These are phyloP conservation scores for Amanita molliuscula DNA, from an alignment of 768 basidiomycete genomes.

Conservation along the genomic window DNA sequence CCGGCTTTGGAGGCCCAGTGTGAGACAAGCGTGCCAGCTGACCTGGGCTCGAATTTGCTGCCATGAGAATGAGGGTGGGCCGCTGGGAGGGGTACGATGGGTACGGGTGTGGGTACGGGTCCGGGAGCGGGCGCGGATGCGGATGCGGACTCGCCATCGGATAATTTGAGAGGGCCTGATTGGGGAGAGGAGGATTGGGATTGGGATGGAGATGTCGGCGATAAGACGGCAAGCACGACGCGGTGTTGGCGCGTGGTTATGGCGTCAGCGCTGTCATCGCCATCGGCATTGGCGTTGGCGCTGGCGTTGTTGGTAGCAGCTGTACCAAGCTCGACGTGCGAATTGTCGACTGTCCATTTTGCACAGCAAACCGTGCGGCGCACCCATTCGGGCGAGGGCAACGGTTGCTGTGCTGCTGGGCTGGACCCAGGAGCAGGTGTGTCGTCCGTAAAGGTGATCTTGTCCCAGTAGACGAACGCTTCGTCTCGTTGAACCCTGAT, in stretches of 20 bases:
- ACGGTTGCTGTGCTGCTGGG: background rate
- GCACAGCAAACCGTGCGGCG: conserved; percentile 78
- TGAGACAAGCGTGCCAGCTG: conserved; percentile 49
- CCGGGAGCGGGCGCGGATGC: background rate
- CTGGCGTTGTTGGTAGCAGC: background rate
- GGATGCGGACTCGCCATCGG: conserved; percentile 13
- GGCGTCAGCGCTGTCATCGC: background rate
- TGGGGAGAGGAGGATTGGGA: conserved; percentile 27
- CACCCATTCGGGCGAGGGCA: conserved; percentile 70
- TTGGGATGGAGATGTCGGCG: conserved; percentile 23
- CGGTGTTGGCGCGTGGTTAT: conserved; percentile 21
- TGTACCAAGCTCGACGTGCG: conserved; percentile 13
- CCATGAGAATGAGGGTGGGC: conserved; percentile 33
- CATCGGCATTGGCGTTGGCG: no score
- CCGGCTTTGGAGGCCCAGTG: conserved; percentile 62
- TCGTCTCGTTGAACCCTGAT: conserved; percentile 77
- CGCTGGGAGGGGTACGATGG: conserved; percentile 53
- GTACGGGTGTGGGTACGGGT: conserved; percentile 22
- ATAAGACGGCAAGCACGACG: conserved; percentile 53
- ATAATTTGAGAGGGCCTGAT: conserved; percentile 17
- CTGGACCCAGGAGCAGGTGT: conserved; percentile 11
- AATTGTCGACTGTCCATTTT: conserved; percentile 57
- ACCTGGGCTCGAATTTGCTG: conserved; percentile 56
- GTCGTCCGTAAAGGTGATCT: conserved; percentile 42
- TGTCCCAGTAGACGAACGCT: conserved; percentile 77